These are phyloP conservation scores for Simmondsia chinensis DNA, from an alignment of 148 eudicot genomes.

Conservation along the genomic window DNA sequence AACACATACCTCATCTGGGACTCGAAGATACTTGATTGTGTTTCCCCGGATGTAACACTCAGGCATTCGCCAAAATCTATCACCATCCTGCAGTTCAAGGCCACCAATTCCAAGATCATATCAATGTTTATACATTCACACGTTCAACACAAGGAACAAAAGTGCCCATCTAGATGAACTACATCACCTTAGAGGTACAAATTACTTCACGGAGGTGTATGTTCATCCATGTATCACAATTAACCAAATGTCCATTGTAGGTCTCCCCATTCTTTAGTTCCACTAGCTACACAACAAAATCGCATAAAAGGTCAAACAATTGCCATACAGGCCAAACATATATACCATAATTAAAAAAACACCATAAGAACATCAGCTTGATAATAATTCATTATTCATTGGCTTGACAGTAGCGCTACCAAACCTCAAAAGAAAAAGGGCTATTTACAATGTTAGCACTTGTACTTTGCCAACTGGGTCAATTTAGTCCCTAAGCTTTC, in stretches of 20 bases:
- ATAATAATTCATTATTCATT: too few species aligned
- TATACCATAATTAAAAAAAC: too few species aligned
- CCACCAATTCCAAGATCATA: neutral
- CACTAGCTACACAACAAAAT: conserved; percentile 48
- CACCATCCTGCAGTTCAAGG: conserved; percentile 62
- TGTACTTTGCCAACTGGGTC: too few species aligned
- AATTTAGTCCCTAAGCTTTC: too few species aligned
- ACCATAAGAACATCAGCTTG: too few species aligned
- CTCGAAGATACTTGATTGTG: conserved; percentile 61
- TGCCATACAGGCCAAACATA: too few species aligned
- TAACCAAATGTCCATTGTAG: conserved; percentile 88
- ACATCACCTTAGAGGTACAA: conserved; percentile 78
- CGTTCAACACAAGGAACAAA: neutral
- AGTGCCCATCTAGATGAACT: neutral
- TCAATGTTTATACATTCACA: neutral
- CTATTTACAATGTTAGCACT: too few species aligned
- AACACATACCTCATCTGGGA: conserved; percentile 32
- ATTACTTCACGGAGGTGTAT: conserved; percentile 96
- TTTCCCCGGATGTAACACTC: conserved; percentile 91
- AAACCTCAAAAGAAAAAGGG: neutral
- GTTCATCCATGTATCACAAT: conserved; percentile 97
- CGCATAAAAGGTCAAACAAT: too few species aligned
- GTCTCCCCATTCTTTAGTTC: conserved; percentile 95
- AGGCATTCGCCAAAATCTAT: conserved; percentile 95
- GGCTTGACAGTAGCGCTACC: too few species aligned